Evolutionary conservation across 73 alveolate species (phyloP).

Genomic region (Tetrahymena borealis): DNA sequence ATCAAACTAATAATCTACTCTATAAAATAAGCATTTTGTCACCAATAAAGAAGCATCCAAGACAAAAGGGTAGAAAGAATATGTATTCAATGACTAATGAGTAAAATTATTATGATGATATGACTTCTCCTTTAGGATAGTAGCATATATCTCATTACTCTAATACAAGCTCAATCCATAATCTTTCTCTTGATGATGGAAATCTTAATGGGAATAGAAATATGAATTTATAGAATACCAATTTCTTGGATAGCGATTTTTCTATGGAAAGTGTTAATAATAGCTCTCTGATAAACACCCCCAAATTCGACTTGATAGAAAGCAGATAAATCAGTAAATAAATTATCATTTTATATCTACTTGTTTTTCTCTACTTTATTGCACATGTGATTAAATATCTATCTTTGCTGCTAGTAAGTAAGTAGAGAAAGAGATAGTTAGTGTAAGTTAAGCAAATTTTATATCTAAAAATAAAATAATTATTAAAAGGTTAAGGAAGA

Average conservation of each 20-base stretch:
- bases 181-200: background rate
- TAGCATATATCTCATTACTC: background rate
- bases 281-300: background rate
- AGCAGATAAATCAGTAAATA: background rate
- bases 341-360: background rate
- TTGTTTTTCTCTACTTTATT: background rate
- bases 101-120: background rate
- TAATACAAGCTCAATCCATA: background rate
- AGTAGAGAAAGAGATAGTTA: too few species aligned
- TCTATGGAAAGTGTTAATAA: background rate
- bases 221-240: background rate
- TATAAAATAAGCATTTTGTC: background rate
- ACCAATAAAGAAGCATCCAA: background rate
- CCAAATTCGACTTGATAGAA: background rate
- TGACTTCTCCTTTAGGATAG: background rate
- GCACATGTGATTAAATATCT: too few species aligned
- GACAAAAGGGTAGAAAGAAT: background rate
- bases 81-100: background rate
- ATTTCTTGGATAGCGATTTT: background rate
- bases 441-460: too few species aligned
- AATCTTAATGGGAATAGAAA: background rate
- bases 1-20: background rate
- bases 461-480: too few species aligned
- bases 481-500: background rate
- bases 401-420: too few species aligned